phyloP scores from a whole-genome alignment of 164 flowering plant species.

The Paratinospora sagittata region DNA sequence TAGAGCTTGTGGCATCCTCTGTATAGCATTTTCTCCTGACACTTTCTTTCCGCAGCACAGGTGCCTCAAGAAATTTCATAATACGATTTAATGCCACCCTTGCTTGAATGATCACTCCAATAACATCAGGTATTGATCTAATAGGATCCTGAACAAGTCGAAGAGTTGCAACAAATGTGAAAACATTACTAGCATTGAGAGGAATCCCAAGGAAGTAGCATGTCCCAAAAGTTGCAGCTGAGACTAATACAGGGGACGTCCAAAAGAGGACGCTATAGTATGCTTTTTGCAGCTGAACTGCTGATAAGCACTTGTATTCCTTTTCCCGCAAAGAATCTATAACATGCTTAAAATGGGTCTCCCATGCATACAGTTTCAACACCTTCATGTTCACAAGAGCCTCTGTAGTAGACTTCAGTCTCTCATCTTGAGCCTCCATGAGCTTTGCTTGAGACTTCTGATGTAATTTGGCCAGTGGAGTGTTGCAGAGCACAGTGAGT shows the following conservation, averaged over 20 bases:
- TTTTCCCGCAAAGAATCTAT: conserved; percentile 36
- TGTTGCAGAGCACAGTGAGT: conserved; percentile 46
- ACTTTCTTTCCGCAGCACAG: conserved; percentile 39
- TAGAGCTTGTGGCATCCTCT: conserved; percentile 15
- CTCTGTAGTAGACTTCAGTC: conserved; percentile 50
- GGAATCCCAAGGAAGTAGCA: conserved; percentile 53
- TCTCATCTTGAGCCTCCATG: conserved; percentile 54
- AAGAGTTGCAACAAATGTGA: conserved; percentile 66
- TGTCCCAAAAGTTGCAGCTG: conserved; percentile 53
- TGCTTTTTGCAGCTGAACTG: conserved; percentile 38
- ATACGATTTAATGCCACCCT: conserved; percentile 51
- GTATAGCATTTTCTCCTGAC: conserved; percentile 8
- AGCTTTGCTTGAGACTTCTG: conserved; percentile 49
- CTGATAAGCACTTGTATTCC: conserved; percentile 52
- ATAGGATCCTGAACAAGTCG: conserved; percentile 70
- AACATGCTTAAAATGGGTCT: conserved; percentile 46
- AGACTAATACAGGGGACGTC: conserved; percentile 58
- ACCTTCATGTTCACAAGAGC: conserved; percentile 60
- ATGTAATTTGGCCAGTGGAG: conserved; percentile 60
- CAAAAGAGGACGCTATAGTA: conserved; percentile 50
- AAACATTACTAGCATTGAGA: conserved; percentile 56
- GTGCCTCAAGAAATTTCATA: conserved; percentile 53
- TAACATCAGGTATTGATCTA: conserved; percentile 49
- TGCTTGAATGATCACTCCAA: conserved; percentile 46
- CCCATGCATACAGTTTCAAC: conserved; percentile 72